These are phyloP conservation scores for Penicillium salamii DNA, from an alignment of 495 filamentous ascomycete species.

Conservation along the genomic window DNA sequence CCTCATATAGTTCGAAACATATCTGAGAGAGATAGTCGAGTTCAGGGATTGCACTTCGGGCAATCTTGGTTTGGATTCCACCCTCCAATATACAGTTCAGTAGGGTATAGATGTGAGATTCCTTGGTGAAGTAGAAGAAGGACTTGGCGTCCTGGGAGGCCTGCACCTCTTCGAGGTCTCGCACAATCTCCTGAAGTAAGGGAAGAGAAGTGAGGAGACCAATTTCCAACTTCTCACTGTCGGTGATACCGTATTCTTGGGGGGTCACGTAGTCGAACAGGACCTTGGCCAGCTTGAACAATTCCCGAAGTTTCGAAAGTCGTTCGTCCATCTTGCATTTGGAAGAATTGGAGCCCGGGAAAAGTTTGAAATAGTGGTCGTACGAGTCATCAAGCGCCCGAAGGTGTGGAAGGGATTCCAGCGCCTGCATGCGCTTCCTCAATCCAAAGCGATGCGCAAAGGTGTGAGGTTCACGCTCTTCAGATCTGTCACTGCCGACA, in stretches of 20 bases:
- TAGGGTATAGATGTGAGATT: slow-evolving; percentile 96
- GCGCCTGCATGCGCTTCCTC: slow-evolving; percentile 38
- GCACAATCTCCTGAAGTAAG: slow-evolving; percentile 90
- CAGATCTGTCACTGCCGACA: slow-evolving; percentile 22
- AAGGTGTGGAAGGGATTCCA: slow-evolving; percentile 45
- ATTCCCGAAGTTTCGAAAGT: slow-evolving; percentile 81
- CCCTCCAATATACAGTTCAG: slow-evolving; percentile 97
- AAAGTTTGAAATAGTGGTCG: slow-evolving; percentile 82
- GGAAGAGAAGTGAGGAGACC: slow-evolving; percentile 91
- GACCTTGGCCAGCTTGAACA: slow-evolving; percentile 90
- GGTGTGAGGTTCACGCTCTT: slow-evolving; percentile 39
- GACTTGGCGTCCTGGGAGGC: slow-evolving; percentile 88
- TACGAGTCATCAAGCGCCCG: slow-evolving; percentile 47
- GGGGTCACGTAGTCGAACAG: slow-evolving; percentile 98
- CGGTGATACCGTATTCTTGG: slow-evolving; percentile 94
- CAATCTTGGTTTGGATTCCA: slow-evolving; percentile 88
- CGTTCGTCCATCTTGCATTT: slow-evolving; percentile 82
- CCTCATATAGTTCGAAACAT: slow-evolving; percentile 96
- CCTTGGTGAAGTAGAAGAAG: slow-evolving; percentile 98
- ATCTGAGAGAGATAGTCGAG: slow-evolving; percentile 97
- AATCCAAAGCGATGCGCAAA: slow-evolving; percentile 50
- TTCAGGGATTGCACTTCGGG: slow-evolving; percentile 89
- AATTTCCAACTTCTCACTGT: slow-evolving; percentile 95
- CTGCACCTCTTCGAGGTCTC: slow-evolving; percentile 95
- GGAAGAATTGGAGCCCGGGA: slow-evolving; percentile 69